Conservation (phyloP, 495 filamentous ascomycete species). For the Tuber magnatum region DNA sequence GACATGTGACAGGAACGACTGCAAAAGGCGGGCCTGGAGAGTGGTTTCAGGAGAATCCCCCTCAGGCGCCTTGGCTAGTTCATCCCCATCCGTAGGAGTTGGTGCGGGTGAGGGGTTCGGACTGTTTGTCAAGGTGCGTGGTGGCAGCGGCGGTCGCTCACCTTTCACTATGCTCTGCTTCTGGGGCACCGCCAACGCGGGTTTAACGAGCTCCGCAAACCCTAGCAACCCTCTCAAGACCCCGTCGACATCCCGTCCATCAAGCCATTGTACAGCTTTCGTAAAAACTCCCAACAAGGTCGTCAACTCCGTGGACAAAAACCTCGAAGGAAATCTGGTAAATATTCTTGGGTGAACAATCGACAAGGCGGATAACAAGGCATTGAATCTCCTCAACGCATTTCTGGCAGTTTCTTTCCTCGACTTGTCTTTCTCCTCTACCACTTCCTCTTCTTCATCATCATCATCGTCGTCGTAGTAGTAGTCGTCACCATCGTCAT, state of each 20-base stretch:
- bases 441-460: slow-evolving; percentile 30
- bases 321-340: slow-evolving; percentile 85
- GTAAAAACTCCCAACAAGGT: slow-evolving; percentile 42
- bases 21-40: slow-evolving; percentile 63
- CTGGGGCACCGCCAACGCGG: slow-evolving; percentile 22
- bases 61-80: slow-evolving; percentile 48
- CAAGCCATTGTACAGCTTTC: slow-evolving; percentile 35
- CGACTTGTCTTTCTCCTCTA: slow-evolving; percentile 34
- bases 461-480: slow-evolving; percentile 29
- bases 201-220: slow-evolving; percentile 36
- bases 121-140: slow-evolving; percentile 27
- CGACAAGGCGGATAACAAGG: slow-evolving; percentile 69
- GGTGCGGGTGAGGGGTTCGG: slow-evolving; percentile 13
- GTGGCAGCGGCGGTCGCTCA: slow-evolving; percentile 36
- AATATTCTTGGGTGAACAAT: slow-evolving; percentile 82
- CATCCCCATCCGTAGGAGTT: background rate
- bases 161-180: slow-evolving; percentile 22
- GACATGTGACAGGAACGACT: slow-evolving; percentile 79
- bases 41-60: slow-evolving; percentile 49
- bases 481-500: slow-evolving; percentile 15
- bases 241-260: slow-evolving; percentile 30
- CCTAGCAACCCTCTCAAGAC: slow-evolving; percentile 26
- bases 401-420: slow-evolving; percentile 35
- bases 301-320: slow-evolving; percentile 75
- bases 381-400: slow-evolving; percentile 56